A percentile compares a stretch with the other conserved stretches of the same genome.
Conservation (phyloP, 2,329 filamentous ascomycete genomes). For the Botrytis squamosa region DNA sequence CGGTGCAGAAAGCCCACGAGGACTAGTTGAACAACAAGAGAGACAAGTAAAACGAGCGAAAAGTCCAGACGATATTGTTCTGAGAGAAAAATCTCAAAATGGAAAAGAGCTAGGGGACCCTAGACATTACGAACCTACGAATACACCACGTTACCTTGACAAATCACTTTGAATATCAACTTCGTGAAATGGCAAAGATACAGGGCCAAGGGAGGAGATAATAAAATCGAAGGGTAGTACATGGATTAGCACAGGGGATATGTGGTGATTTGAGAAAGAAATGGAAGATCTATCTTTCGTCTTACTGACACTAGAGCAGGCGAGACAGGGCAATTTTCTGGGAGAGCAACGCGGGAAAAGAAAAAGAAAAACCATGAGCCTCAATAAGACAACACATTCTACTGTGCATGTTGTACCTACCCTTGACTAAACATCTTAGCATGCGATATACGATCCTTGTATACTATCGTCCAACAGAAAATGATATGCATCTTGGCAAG, state of each 20-base stretch:
- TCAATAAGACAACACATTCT: conserved; percentile 17
- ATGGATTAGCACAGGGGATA: background rate
- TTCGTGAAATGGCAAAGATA: conserved; percentile 2
- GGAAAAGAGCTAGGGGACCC: conserved; percentile 36
- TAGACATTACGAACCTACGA: conserved; percentile 13
- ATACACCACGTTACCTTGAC: conserved; percentile 19
- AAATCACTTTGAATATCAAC: conserved; percentile 14
- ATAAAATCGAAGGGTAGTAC: background rate
- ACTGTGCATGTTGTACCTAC: conserved; percentile 1
- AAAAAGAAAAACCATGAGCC: conserved; percentile 7
- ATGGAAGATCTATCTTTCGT: background rate
- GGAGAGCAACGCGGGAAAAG: conserved; percentile 1
- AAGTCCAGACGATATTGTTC: conserved; percentile 16
- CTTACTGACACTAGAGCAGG: conserved; percentile 4
- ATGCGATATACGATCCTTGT: conserved; percentile 15
- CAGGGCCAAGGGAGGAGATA: conserved; percentile 12
- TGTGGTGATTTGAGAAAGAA: background rate
- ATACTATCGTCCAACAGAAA: conserved; percentile 1
- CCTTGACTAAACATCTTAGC: conserved; percentile 2
- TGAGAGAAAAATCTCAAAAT: conserved; percentile 24
- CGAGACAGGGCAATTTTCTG: background rate
- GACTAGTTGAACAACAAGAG: conserved; percentile 25
- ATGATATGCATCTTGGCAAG: conserved; percentile 9
- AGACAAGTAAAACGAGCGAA: conserved; percentile 21
- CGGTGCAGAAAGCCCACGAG: conserved; percentile 24